Conservation (phyloP, 257 asterid species). For the Solanum chiquidenum region DNA sequence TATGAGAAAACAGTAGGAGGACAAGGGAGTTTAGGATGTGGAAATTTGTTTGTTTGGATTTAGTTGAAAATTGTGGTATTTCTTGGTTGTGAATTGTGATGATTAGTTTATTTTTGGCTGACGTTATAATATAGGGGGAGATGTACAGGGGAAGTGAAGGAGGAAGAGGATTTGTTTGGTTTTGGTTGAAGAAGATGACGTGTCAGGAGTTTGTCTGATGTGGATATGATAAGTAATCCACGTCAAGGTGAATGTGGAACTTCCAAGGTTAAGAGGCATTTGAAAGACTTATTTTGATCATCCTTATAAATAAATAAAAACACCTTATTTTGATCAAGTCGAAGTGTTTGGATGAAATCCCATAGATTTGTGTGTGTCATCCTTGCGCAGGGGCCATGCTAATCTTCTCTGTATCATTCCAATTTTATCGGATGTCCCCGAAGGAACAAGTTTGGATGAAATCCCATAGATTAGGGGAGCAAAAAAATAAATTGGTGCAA, state of each 20-base stretch:
- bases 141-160: not conserved
- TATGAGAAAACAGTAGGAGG: not conserved
- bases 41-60: not conserved
- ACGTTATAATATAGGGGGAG: not conserved
- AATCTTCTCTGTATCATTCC: constrained; percentile 32
- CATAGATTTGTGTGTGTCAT: constrained; percentile 26
- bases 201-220: not conserved
- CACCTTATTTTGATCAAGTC: not conserved
- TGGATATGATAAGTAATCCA: not conserved
- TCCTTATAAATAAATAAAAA: too few relatives aligned
- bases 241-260: not conserved
- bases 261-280: not conserved
- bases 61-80: not conserved
- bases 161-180: not conserved
- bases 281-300: not conserved
- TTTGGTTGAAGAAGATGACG: not conserved
- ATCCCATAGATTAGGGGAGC: not conserved
- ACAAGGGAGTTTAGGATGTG: not conserved
- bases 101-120: not conserved
- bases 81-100: not conserved
- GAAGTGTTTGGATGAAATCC: not conserved
- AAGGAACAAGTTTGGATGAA: not conserved
- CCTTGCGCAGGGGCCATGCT: constrained; percentile 31
- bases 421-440: constrained; percentile 7
- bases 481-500: not conserved